phyloP scores from a whole-genome alignment of 768 basidiomycete genomes.

The Rhizopogon rudus region DNA sequence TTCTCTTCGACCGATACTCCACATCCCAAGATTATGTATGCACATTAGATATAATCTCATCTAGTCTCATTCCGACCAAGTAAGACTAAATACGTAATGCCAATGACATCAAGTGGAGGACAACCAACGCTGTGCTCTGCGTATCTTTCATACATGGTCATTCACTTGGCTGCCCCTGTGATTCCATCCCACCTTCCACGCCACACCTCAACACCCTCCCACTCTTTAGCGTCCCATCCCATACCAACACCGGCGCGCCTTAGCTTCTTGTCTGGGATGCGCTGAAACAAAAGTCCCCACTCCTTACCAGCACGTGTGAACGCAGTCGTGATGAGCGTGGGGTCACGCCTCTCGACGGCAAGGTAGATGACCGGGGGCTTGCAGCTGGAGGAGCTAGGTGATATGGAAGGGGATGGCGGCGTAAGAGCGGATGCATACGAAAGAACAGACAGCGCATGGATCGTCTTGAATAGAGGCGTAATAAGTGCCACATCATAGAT shows the following conservation, averaged over 20 bases:
- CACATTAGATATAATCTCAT: background rate
- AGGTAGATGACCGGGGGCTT: slow-evolving; percentile 26
- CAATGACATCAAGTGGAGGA: too few species aligned
- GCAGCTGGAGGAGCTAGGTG: background rate
- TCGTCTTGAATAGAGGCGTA: slow-evolving; percentile 63
- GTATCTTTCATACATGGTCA: background rate
- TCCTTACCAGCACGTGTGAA: slow-evolving; percentile 48
- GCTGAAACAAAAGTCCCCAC: slow-evolving; percentile 56
- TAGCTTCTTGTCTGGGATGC: slow-evolving; percentile 56
- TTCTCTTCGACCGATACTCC: background rate
- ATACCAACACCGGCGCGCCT: slow-evolving; percentile 52
- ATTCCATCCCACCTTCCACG: slow-evolving; percentile 18
- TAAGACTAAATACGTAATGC: too few species aligned
- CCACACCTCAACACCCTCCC: slow-evolving; percentile 84
- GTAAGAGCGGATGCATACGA: slow-evolving; percentile 29
- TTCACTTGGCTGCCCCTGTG: background rate
- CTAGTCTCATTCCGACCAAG: background rate
- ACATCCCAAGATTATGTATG: background rate
- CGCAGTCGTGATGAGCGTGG: slow-evolving; percentile 52
- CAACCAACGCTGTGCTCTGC: background rate
- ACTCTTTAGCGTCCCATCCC: slow-evolving; percentile 63
- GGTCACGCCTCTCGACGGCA: slow-evolving; percentile 77
- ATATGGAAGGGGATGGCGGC: slow-evolving; percentile 34
- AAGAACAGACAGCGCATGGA: slow-evolving; percentile 45
- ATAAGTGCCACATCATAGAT: slow-evolving; percentile 61